These are phyloP conservation scores for Hygrocybe coccinea DNA, from an alignment of 768 basidiomycete species.

Conservation along the genomic window DNA sequence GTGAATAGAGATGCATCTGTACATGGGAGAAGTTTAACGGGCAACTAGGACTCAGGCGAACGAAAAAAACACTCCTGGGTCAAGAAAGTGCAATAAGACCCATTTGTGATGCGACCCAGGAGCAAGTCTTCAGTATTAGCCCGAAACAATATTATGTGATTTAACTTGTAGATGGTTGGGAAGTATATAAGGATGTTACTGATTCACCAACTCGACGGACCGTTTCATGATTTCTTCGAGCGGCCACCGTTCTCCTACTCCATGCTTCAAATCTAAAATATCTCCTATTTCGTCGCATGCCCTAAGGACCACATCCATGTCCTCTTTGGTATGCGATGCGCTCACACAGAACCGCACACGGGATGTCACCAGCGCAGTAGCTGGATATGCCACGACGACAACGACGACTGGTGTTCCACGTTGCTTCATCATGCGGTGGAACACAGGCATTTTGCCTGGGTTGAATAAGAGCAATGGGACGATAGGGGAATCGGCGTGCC, in stretches of 20 bases:
- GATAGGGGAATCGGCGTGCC: constrained; percentile 86
- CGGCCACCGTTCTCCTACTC: constrained; percentile 64
- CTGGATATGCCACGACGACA: constrained; percentile 88
- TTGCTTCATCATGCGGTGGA: constrained; percentile 84
- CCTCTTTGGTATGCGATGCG: constrained; percentile 94
- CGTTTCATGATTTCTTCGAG: constrained; percentile 66
- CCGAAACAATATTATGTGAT: too few species aligned
- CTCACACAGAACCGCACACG: constrained; percentile 93
- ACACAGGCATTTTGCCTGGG: constrained; percentile 89
- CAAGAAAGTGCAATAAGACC: too few species aligned
- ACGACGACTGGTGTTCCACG: constrained; percentile 77
- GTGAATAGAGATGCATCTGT: too few species aligned
- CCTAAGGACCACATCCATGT: constrained; percentile 78
- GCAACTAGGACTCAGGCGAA: too few species aligned
- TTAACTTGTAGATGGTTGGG: too few species aligned
- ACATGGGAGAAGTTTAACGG: too few species aligned
- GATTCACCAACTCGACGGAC: constrained; percentile 70
- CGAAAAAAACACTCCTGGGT: too few species aligned
- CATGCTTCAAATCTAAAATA: constrained; percentile 85
- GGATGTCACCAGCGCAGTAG: constrained; percentile 82
- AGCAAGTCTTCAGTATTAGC: too few species aligned
- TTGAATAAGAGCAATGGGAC: constrained; percentile 90
- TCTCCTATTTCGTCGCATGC: constrained; percentile 94
- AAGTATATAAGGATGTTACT: too few species aligned
- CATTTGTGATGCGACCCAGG: too few species aligned